These are phyloP conservation scores for Rubia tinctorum DNA, from an alignment of 305 asterid genomes.

Conservation along the genomic window DNA sequence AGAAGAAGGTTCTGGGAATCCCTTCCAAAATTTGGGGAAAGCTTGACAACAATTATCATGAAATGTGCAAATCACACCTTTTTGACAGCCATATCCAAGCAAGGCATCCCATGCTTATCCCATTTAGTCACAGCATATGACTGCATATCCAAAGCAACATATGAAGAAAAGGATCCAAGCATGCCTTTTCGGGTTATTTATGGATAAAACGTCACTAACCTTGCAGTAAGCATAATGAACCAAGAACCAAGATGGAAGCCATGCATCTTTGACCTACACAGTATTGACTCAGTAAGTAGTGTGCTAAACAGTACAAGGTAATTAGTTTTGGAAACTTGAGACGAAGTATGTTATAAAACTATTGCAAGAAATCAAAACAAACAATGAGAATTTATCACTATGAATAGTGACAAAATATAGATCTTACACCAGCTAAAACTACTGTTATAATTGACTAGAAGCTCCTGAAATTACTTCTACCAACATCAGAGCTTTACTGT, in stretches of 20 bases:
- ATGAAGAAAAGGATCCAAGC: slow-evolving; percentile 6
- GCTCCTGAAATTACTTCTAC: neutral
- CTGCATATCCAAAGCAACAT: slow-evolving; percentile 33
- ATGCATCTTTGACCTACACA: slow-evolving; percentile 36
- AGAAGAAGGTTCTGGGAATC: neutral
- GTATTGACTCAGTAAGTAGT: neutral
- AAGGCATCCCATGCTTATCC: slow-evolving; percentile 41
- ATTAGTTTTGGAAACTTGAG: neutral
- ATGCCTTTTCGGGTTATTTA: neutral
- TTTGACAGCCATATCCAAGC: slow-evolving; percentile 28
- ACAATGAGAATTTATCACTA: neutral
- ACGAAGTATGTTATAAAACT: too few species aligned
- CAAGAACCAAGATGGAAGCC: slow-evolving; percentile 49
- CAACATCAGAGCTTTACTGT: neutral
- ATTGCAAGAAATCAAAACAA: neutral
- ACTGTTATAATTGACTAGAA: neutral
- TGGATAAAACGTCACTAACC: slow-evolving; percentile 25
- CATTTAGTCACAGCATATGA: slow-evolving; percentile 31
- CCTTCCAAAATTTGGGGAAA: neutral
- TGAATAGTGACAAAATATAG: neutral
- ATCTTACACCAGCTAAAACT: neutral
- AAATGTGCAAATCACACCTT: slow-evolving; percentile 26
- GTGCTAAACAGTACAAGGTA: neutral
- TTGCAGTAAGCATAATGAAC: slow-evolving; percentile 36
- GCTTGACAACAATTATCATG: neutral